phyloP scores from a whole-genome alignment of 1,139 yeast species.

The Suhomyces guaymorum region DNA sequence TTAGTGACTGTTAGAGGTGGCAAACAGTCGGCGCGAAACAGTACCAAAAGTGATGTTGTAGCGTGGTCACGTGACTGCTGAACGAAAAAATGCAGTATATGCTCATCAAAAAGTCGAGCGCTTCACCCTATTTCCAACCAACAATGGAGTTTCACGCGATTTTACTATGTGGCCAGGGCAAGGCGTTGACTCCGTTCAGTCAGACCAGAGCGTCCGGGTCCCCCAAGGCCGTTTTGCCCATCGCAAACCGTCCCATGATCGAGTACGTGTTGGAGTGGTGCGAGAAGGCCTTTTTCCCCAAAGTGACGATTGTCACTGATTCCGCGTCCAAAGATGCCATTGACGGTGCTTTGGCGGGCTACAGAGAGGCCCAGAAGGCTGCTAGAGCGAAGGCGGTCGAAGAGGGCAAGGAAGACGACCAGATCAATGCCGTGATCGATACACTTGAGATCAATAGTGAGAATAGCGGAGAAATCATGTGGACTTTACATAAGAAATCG shows the following conservation, averaged over 20 bases:
- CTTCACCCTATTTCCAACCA: no score
- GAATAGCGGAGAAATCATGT: conserved; percentile 64
- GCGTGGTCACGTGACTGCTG: neutral
- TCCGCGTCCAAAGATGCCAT: conserved; percentile 30
- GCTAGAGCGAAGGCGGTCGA: conserved; percentile 10
- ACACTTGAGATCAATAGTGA: conserved; percentile 49
- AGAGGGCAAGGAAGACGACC: conserved; percentile 3
- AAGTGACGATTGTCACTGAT: conserved; percentile 43
- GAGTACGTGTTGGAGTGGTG: conserved; percentile 93
- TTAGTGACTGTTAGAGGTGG: no score
- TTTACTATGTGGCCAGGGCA: conserved; percentile 85
- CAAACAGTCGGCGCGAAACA: no score
- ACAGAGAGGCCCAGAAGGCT: conserved; percentile 28
- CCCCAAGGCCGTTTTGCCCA: conserved; percentile 83
- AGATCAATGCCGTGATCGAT: conserved; percentile 30
- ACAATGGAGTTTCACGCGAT: conserved; percentile 95
- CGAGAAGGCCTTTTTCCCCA: conserved; percentile 75
- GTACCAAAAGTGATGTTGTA: no score
- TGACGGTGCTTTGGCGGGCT: conserved; percentile 48
- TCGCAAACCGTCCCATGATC: conserved; percentile 89
- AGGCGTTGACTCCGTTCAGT: conserved; percentile 69
- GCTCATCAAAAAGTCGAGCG: no score
- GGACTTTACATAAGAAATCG: conserved; percentile 46
- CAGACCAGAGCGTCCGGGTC: conserved; percentile 57
- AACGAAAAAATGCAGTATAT: no score